These are phyloP conservation scores for Leccinum holopus DNA, from an alignment of 1,284 basidiomycete species.

Conservation along the genomic window DNA sequence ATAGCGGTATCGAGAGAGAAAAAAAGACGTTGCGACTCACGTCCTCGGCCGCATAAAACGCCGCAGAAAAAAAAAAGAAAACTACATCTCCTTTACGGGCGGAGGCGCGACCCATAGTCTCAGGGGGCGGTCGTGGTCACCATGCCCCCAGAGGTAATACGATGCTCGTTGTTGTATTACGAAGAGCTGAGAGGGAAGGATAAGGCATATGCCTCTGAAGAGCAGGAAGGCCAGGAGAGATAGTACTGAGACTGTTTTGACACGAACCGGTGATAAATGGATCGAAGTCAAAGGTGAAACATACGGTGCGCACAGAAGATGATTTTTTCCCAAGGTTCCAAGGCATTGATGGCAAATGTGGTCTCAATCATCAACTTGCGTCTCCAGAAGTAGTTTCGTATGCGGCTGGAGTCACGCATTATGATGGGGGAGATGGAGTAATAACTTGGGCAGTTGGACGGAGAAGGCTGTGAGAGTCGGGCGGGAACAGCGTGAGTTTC, in stretches of 20 bases:
- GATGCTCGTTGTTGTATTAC: slow-evolving; percentile 31
- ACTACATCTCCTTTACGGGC: slow-evolving; percentile 29
- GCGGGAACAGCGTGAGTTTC: slow-evolving; percentile 12
- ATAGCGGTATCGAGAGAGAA: not conserved
- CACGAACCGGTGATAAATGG: not conserved
- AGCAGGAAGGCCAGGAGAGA: slow-evolving; percentile 30
- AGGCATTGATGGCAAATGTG: slow-evolving; percentile 51
- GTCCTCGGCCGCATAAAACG: slow-evolving; percentile 1
- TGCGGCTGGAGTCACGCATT: slow-evolving; percentile 21
- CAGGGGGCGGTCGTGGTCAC: slow-evolving; percentile 21
- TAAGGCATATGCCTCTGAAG: slow-evolving; percentile 30
- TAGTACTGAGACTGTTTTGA: slow-evolving; percentile 26
- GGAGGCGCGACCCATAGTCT: slow-evolving; percentile 34
- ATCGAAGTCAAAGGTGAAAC: not conserved
- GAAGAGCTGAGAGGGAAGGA: slow-evolving; percentile 31
- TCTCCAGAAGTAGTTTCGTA: slow-evolving; percentile 44
- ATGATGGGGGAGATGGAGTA: not conserved
- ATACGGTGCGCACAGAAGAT: slow-evolving; percentile 44
- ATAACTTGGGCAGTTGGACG: not conserved
- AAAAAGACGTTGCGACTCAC: slow-evolving; percentile 13
- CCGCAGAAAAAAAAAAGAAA: not conserved
- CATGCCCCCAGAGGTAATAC: slow-evolving; percentile 37
- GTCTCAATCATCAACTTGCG: slow-evolving; percentile 50
- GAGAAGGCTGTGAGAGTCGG: slow-evolving; percentile 1
- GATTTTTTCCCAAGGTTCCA: slow-evolving; percentile 62